phyloP scores from a whole-genome alignment of 768 basidiomycete genomes.

The Suillus luteus region DNA sequence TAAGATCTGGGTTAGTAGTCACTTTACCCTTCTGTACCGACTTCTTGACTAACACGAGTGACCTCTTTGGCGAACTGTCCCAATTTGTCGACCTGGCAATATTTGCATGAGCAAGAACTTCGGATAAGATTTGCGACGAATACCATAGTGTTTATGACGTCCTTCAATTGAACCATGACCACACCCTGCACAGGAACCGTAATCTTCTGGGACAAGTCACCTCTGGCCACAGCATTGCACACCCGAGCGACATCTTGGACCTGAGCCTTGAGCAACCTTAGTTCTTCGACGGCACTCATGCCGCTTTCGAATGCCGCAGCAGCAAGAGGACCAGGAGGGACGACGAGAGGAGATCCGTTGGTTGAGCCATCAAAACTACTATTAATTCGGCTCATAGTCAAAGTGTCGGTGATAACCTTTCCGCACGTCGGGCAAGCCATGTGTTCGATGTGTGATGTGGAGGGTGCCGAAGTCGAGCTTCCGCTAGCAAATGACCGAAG shows the following conservation, averaged over 20 bases:
- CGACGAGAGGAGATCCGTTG: conserved; percentile 43
- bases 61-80: conserved; percentile 91
- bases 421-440: conserved; percentile 59
- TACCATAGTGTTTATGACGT: conserved; percentile 73
- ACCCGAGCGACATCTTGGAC: conserved; percentile 81
- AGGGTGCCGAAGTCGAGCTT: conserved; percentile 44
- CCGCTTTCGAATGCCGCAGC: conserved; percentile 59
- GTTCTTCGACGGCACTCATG: conserved; percentile 74
- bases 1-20: conserved; percentile 32
- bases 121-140: conserved; percentile 7
- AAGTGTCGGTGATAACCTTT: conserved; percentile 47
- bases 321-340: conserved; percentile 57
- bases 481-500: conserved; percentile 33
- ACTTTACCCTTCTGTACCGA: conserved; percentile 73
- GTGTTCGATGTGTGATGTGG: conserved; percentile 43
- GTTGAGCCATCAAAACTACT: conserved; percentile 29
- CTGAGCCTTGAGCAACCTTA: conserved; percentile 79
- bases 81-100: conserved; percentile 60
- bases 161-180: conserved; percentile 81
- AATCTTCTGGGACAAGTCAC: conserved; percentile 78
- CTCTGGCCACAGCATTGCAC: conserved; percentile 77
- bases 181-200: conserved; percentile 77
- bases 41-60: conserved; percentile 81
- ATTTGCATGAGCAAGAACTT: conserved; percentile 6
- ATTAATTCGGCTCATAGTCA: conserved; percentile 36